Evolutionary conservation across 306 rosid genomes (phyloP).

Genomic region (Sophora flavescens): DNA sequence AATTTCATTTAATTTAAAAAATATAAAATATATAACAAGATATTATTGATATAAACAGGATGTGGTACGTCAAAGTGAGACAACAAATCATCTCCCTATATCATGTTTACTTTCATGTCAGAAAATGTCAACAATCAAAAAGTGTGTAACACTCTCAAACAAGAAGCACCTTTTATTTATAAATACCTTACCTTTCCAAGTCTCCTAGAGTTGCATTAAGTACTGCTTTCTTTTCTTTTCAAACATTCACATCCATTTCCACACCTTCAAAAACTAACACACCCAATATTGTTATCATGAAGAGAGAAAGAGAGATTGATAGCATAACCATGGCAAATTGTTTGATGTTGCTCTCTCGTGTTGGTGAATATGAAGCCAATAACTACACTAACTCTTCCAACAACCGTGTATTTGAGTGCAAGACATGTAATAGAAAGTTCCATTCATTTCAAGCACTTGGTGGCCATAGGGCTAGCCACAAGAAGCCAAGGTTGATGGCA

Average conservation of each 20-base stretch:
- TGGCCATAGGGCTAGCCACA: constrained; percentile 97
- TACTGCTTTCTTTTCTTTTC: background rate
- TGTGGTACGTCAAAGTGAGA: too few species aligned
- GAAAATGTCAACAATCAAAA: constrained; percentile 54
- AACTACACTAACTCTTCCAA: constrained; percentile 27
- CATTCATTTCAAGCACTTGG: constrained; percentile 96
- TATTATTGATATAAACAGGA: too few species aligned
- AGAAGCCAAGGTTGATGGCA: constrained; percentile 70
- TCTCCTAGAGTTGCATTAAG: constrained; percentile 51
- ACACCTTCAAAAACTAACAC: background rate
- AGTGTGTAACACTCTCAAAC: constrained; percentile 49
- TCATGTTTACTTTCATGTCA: background rate
- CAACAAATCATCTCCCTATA: too few species aligned
- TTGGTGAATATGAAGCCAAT: constrained; percentile 44
- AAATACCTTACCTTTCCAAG: constrained; percentile 45
- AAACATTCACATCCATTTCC: background rate
- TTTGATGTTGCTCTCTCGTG: constrained; percentile 85
- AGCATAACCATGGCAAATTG: constrained; percentile 80
- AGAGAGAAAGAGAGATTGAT: constrained; percentile 79
- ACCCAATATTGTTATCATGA: constrained; percentile 52
- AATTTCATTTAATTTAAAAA: too few species aligned
- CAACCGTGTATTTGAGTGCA: constrained; percentile 86
- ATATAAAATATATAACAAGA: too few species aligned
- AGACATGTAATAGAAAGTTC: constrained; percentile 87
- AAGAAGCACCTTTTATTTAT: constrained; percentile 43